Base-by-base conservation (phyloP, 345 rosid species). In the Pistacia vera region DNA sequence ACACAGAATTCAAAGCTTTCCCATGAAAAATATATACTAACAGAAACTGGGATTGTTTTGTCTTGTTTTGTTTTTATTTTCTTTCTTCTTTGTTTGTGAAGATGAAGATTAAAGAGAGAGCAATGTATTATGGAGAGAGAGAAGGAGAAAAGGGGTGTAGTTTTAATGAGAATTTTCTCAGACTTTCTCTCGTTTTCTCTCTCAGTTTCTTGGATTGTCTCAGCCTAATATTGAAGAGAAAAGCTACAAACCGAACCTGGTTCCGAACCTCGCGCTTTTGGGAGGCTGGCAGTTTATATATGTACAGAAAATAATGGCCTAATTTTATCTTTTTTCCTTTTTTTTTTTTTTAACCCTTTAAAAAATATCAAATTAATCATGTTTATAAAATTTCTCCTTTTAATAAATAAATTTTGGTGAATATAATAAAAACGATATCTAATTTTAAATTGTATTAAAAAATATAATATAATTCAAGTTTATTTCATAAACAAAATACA, bases 221-320 rank as follows among this genome's bases (percentile, higher is more conserved):
- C 63, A 56, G 78, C 84, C 79, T 66, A 66, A 77, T 72, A 79
- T 66, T 80, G 80, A 85, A 83, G 81, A 70, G 85, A 82, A 79
- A 79, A 77, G 87, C 83, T 49, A 48, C 63, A 62, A 77, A 63
- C 91, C 92, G 81, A 91, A 83, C 85, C 93, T 88, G 85, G 63
- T 88, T 87, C 97, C 97, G 86, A 83, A 58, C 88, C 87, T 84
- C 85, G 28, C 84, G 92, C 77, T 18, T 70, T 2, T 52, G 75
- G 13, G 57, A 59, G 54, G 72, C 71, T n/a, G 66, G 64, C 75
- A 74, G 81, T 78, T 78, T 65, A 64, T 77, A 63, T 75, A 73
- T 80, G 59, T 76, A 75, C 46, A 70, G 79, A 76, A 68, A 83
- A 56, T 74, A 60, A 71, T 71, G 77, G 83, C 77, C 86, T 83